Percentiles rank a stretch among this genome's conserved stretches.
phyloP scores from a whole-genome alignment of 805 yeast species.

The Millerozyma miso region DNA sequence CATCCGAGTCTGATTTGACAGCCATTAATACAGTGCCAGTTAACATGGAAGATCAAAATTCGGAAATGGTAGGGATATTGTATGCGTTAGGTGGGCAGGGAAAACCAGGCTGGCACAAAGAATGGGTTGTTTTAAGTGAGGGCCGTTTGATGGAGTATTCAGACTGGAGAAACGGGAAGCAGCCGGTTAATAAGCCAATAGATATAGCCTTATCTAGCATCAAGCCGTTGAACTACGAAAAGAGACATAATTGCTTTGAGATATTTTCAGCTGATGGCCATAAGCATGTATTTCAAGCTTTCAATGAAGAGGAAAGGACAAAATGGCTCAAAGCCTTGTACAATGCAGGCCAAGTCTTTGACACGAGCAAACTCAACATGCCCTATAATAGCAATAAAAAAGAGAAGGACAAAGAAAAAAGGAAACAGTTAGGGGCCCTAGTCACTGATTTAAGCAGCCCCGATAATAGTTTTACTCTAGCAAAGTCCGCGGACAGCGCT shows the following conservation, averaged over 20 bases:
- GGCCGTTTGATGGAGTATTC: constrained; percentile 67
- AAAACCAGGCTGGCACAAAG: constrained; percentile 79
- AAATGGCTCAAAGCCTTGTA: constrained; percentile 65
- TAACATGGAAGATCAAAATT: constrained; percentile 19
- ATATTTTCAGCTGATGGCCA: constrained; percentile 63
- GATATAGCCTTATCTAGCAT: constrained; percentile 66
- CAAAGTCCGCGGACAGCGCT: constrained; percentile 8
- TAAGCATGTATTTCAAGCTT: constrained; percentile 72
- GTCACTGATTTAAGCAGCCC: constrained; percentile 8
- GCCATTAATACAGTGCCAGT: constrained; percentile 5
- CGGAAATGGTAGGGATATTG: constrained; percentile 46
- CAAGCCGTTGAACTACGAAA: constrained; percentile 45
- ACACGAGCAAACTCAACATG: constrained; percentile 15
- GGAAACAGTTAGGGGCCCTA: constrained; percentile 7
- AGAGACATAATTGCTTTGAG: constrained; percentile 63
- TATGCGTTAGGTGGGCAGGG: constrained; percentile 58
- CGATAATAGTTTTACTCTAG: constrained; percentile 13
- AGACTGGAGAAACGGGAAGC: constrained; percentile 73
- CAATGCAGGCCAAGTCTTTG: constrained; percentile 49
- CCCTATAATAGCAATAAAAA: constrained; percentile 7
- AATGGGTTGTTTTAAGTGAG: constrained; percentile 74
- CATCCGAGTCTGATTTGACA: constrained; percentile 6
- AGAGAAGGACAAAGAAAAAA: constrained; percentile 1
- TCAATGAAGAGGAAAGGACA: constrained; percentile 60
- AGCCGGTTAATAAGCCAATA: constrained; percentile 60